Conservation (phyloP, 768 basidiomycete genomes). For the Tephrocybe sp. region DNA sequence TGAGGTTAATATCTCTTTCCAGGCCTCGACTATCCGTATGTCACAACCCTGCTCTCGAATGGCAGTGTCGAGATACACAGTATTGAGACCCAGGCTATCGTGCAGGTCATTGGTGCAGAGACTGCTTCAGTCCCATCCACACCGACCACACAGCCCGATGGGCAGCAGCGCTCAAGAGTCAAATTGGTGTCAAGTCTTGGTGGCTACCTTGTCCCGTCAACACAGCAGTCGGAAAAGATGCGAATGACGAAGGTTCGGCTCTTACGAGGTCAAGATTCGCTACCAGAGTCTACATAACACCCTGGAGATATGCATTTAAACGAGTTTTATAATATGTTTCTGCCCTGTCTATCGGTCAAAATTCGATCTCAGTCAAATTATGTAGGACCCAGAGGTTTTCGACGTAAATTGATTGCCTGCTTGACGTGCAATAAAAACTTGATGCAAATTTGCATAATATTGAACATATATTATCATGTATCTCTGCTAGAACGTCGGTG, state of each 20-base stretch:
- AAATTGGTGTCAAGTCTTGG: constrained; percentile 38
- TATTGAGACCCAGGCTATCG: constrained; percentile 68
- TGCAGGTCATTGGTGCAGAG: constrained; percentile 65
- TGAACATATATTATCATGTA: too few species aligned
- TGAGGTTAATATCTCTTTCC: constrained; percentile 1
- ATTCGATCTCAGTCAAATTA: too few species aligned
- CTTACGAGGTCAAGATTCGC: constrained; percentile 8
- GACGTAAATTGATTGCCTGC: too few species aligned
- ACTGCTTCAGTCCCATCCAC: constrained; percentile 23
- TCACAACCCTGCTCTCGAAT: constrained; percentile 77
- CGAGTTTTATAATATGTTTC: too few species aligned
- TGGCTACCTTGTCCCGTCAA: constrained; percentile 52
- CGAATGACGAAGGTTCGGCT: constrained; percentile 37
- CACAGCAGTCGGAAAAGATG: constrained; percentile 48
- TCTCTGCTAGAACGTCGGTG: too few species aligned
- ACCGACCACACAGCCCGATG: constrained; percentile 19
- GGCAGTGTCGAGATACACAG: constrained; percentile 81
- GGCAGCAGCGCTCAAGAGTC: constrained; percentile 26
- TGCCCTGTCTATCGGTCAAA: too few species aligned
- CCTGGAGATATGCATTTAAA: not conserved
- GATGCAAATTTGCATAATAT: too few species aligned
- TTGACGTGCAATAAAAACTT: too few species aligned
- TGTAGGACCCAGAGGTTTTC: too few species aligned
- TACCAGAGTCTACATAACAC: not conserved
- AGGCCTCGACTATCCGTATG: constrained; percentile 83